Evolutionary conservation across 1,284 basidiomycete species (phyloP), one percentile per base, ranked within the genome.

Genomic region (Cutaneotrichosporon mucoides): DNA sequence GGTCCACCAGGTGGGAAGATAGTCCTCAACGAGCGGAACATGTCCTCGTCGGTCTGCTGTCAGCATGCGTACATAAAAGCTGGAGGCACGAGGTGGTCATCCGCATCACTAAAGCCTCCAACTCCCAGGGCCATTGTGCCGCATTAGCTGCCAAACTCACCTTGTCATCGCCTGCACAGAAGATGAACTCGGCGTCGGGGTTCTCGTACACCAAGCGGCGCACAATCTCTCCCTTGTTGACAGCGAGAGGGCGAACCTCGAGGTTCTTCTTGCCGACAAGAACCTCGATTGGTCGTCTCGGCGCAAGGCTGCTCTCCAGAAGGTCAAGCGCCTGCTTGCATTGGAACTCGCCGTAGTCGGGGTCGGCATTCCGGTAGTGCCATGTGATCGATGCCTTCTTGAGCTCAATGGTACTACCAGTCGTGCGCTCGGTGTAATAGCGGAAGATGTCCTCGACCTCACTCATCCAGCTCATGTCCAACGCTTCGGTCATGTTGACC

Each of bases 211-310:
- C 75, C 59, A 98, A 87, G 49, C 93, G 83, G 81, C 93, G 92
- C 68, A 97, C 93, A 70, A 98, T 98, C 81, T 98, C 95, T 59
- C 95, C 95, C 84, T 99, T 97, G 84, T 97, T 98, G 69, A 97
- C 86, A 0, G 92, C 93, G 57, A 90, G 83, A 41, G 94, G 95
- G 59, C 95, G 86, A 33, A 97, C 94, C 80, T 99, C 95, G 55
- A 99, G 83, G 77, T 97, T 98, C 86, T 97, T 98, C 83, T 98
- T 98, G 40, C 95, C 95, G 41, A 93, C 88, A 53, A 94, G 85
- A 5, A 94, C 90, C 88, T 94, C 91, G 60, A 94, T 93, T 3
- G 91, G 90, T 55, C 91, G 82, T 76, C 92, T 89, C 62, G 89
- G 86, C 24, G 87, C 89, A 47, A 94, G 76, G 73, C 90, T 92